Evolutionary conservation across 805 yeast species (phyloP).

Genomic region (Kregervanrija pseudodelftensis): DNA sequence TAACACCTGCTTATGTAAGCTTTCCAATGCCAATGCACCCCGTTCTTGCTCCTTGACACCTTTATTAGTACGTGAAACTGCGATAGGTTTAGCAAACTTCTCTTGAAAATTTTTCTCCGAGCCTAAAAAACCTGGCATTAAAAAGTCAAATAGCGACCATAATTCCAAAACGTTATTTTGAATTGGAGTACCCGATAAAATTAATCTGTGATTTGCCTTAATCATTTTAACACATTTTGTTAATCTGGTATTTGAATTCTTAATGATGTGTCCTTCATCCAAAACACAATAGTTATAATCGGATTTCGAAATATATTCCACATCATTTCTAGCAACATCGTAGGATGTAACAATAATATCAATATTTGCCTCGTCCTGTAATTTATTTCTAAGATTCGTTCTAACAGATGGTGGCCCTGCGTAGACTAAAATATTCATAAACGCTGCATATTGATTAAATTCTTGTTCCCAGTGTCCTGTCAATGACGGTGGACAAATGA

Average conservation of each 20-base stretch:
- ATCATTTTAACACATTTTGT: constrained; percentile 81
- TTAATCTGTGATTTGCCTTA: constrained; percentile 81
- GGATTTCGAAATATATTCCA: constrained; percentile 47
- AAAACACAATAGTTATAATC: constrained; percentile 91
- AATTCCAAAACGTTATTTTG: constrained; percentile 94
- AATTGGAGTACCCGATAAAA: constrained; percentile 95
- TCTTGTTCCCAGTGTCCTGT: constrained; percentile 99
- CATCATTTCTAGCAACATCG: constrained; percentile 93
- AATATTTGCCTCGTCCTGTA: constrained; percentile 4
- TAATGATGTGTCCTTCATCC: constrained; percentile 97
- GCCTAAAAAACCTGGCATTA: constrained; percentile 98
- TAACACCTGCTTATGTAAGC: constrained; percentile 90
- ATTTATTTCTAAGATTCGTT: constrained; percentile 42
- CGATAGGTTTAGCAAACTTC: constrained; percentile 94
- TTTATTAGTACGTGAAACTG: constrained; percentile 84
- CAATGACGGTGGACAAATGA: constrained; percentile 93
- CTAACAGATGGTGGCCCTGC: constrained; percentile 89
- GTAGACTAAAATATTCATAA: constrained; percentile 72
- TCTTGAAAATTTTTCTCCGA: constrained; percentile 92
- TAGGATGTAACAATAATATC: constrained; percentile 93
- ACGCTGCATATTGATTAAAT: constrained; percentile 81
- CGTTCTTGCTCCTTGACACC: constrained; percentile 93
- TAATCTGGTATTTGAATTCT: constrained; percentile 81
- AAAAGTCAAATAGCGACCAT: constrained; percentile 95
- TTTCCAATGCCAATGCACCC: constrained; percentile 93